Evolutionary conservation across 1,284 basidiomycete genomes (phyloP), one percentile per base, ranked within the genome.

Genomic region (Malassezia dermatis): DNA sequence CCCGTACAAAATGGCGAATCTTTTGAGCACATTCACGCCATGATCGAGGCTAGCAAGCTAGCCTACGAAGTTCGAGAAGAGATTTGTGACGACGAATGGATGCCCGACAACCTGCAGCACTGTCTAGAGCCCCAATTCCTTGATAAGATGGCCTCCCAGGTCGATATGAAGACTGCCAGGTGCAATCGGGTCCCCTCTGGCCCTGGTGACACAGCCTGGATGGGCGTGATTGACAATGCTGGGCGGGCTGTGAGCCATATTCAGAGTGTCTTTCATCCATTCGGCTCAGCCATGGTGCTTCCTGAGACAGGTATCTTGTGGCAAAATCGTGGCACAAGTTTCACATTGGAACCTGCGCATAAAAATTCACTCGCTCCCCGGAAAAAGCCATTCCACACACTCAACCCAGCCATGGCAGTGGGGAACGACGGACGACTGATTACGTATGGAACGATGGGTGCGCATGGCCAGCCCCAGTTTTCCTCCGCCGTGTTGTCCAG

Each of bases 211-310:
- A 43, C 41, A 17, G 41, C 41, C 15, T 43, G 41, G 41, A 27
- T 43, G 41, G 41, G 41, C n/a, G 41, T 43, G 4, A 43, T 43
- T 7, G 41, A 43, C 12, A 12, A 24, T 4, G 41, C 23, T 23
- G 41, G 41, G 24, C 2, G 41, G 10, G 41, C 41, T 13, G 41
- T 43, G n/a, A 43, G 41, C 41, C 19, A 28, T 28, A 43, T 43
- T 15, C 41, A 43, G 27, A 43, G 41, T 12, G 41, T 43, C 11
- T 43, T 43, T 28, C 41, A 43, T 43, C 41, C 41, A 5, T 43
- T 43, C 27, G 41, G 41, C 6, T 43, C 41, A 4, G 41, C n/a
- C 23, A 43, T 28, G 24, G 41, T 43, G n/a, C 24, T 43, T 13
- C 41, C 41, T 2, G 27, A 24, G 4, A 26, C 41, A 17, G 41